Evolutionary conservation across 2,329 filamentous ascomycete genomes (phyloP), one percentile per base, ranked within the genome.

Genomic region (Fusarium sp.): DNA sequence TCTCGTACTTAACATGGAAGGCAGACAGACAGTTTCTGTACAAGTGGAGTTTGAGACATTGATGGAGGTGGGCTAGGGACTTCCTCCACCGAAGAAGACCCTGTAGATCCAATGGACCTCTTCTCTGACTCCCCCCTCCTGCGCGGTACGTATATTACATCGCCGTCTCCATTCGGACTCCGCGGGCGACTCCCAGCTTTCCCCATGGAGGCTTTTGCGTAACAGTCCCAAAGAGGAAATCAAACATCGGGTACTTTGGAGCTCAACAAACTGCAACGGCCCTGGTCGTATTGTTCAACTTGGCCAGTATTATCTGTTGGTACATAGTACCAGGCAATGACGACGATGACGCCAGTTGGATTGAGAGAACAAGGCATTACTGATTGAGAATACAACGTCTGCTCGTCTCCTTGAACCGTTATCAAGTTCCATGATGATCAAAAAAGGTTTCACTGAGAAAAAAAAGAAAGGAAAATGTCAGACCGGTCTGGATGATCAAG

Each of bases 31-130:
- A 41, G 32, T 46, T 31, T 58, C 42, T 28, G 32, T 63, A 22
- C 25, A 50, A 53, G 62, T 65, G 57, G 57, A 48, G 47, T 58
- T 58, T 29, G 34, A 64, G 56, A 65, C 61, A 65, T 19, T 51
- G 41, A 50, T 50, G 32, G 46, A 61, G 41, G 49, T 46, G 59
- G 59, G 39, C 31, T 55, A 49, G 49, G 64, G 45, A 61, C 60
- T 44, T 56, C 61, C 45, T 64, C 57, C 61, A 48, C 61, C n/a
- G n/a, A 32, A 46, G 47, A 63, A 46, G 63, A 69, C 66, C 66
- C 66, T 69, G 60, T 67, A 69, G 66, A 69, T 69, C 65, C 54
- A 65, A 69, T 59, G 31, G 53, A 59, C 31, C 31, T 63, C 64
- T 40, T 19, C 36, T 29, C 34, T 48, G 51, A 53, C 36, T 53